Evolutionary conservation across 1,284 basidiomycete species (phyloP).

Genomic region (Coriolopsis trogii): DNA sequence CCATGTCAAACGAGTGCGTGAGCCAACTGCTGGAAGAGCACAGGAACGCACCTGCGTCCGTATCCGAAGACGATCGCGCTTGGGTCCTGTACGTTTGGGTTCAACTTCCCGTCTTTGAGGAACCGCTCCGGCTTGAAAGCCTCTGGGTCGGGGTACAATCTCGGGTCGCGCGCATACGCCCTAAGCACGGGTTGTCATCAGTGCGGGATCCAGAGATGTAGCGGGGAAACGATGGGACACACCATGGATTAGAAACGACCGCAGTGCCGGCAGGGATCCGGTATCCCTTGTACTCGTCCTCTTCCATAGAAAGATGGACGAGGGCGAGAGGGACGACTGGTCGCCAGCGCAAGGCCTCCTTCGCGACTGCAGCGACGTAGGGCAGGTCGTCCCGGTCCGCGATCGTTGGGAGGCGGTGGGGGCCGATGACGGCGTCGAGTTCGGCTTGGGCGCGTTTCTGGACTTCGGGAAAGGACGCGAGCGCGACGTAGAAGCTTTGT

Average conservation of each 20-base stretch:
- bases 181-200: slow-evolving; percentile 4
- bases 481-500: slow-evolving; percentile 22
- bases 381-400: slow-evolving; percentile 19
- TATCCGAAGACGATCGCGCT: slow-evolving; percentile 1
- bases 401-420: slow-evolving; percentile 20
- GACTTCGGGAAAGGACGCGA: slow-evolving; percentile 28
- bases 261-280: slow-evolving; percentile 25
- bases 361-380: slow-evolving; percentile 15
- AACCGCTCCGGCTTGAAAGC: slow-evolving; percentile 8
- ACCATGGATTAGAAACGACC: slow-evolving; percentile 27
- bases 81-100: not conserved
- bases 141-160: slow-evolving; percentile 5
- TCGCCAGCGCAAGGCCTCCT: slow-evolving; percentile 27
- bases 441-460: slow-evolving; percentile 32
- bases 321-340: slow-evolving; percentile 19
- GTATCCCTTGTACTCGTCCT: slow-evolving; percentile 24
- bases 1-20: not conserved
- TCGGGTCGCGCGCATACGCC: not conserved
- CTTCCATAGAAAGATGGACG: slow-evolving; percentile 20
- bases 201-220: too few relatives aligned
- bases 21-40: slow-evolving; percentile 27
- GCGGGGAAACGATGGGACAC: not conserved
- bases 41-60: slow-evolving; percentile 11
- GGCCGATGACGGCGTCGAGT: slow-evolving; percentile 29
- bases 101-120: slow-evolving; percentile 1